phyloP scores from a whole-genome alignment of 1,284 basidiomycete genomes.

The Serendipita sp. region DNA sequence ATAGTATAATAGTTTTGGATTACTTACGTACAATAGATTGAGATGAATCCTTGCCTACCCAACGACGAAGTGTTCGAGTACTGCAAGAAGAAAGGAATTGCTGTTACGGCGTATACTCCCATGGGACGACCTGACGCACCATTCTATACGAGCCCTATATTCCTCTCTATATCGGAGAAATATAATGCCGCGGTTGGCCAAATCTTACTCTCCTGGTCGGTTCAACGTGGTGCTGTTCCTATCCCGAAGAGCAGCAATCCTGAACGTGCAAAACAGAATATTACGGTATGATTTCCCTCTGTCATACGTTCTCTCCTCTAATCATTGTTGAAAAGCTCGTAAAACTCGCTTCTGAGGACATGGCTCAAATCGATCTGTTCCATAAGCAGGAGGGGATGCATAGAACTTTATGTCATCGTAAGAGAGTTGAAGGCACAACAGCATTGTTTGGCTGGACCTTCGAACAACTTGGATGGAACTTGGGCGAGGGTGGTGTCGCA shows the following conservation, averaged over 20 bases:
- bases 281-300: conserved; percentile 22
- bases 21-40: conserved; percentile 21
- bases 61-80: conserved; percentile 40
- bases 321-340: conserved; percentile 22
- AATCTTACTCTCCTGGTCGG: conserved; percentile 38
- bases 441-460: conserved; percentile 36
- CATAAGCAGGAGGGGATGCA: conserved; percentile 35
- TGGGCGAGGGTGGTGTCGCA: conserved; percentile 27
- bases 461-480: conserved; percentile 35
- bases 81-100: conserved; percentile 44
- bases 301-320: conserved; percentile 5
- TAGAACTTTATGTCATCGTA: conserved; percentile 26
- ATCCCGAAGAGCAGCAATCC: conserved; percentile 38
- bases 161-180: conserved; percentile 33
- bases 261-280: conserved; percentile 34
- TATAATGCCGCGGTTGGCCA: conserved; percentile 34
- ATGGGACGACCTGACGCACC: conserved; percentile 33
- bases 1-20: not conserved
- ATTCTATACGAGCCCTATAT: conserved; percentile 26
- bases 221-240: conserved; percentile 28
- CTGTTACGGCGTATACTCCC: conserved; percentile 54
- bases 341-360: conserved; percentile 26
- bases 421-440: conserved; percentile 20
- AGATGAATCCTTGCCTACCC: conserved; percentile 43
- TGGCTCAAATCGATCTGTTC: conserved; percentile 25